These are phyloP conservation scores for Colletotrichum nymphaeae DNA, from an alignment of 2,329 filamentous ascomycete genomes.

Conservation along the genomic window DNA sequence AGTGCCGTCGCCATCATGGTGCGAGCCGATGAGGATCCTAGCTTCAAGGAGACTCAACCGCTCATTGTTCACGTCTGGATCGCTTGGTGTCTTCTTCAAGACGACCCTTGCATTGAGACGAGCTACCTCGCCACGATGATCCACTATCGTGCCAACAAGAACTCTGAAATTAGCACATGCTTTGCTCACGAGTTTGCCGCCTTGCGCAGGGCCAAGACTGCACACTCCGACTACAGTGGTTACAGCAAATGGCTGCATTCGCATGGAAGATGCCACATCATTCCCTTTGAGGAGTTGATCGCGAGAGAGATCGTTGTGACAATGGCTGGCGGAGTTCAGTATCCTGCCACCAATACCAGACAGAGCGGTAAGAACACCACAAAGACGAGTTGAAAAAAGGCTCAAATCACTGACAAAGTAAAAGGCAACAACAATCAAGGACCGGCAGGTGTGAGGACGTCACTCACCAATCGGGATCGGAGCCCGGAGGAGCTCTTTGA, in stretches of 20 bases:
- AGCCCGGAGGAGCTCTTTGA: background rate
- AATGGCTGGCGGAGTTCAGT: background rate
- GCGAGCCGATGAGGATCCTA: background rate
- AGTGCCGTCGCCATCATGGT: conserved; percentile 32
- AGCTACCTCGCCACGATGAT: conserved; percentile 11
- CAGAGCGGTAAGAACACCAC: background rate
- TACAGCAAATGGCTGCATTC: conserved; percentile 12
- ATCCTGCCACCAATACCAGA: background rate
- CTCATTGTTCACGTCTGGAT: conserved; percentile 13
- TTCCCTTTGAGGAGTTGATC: background rate
- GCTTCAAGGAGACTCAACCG: background rate
- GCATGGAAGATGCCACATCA: conserved; percentile 26
- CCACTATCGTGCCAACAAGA: background rate
- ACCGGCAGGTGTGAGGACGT: background rate
- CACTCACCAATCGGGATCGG: background rate
- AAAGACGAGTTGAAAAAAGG: background rate
- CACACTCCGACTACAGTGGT: background rate
- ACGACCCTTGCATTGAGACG: background rate
- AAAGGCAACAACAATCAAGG: background rate
- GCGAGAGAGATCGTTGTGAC: background rate
- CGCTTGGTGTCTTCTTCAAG: conserved; percentile 25
- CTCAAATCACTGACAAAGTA: background rate
- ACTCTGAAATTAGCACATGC: background rate
- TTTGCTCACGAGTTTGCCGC: background rate
- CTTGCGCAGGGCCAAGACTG: background rate